These are phyloP conservation scores for Ammopiptanthus mongolicus DNA, from an alignment of 306 rosid genomes.

Conservation along the genomic window DNA sequence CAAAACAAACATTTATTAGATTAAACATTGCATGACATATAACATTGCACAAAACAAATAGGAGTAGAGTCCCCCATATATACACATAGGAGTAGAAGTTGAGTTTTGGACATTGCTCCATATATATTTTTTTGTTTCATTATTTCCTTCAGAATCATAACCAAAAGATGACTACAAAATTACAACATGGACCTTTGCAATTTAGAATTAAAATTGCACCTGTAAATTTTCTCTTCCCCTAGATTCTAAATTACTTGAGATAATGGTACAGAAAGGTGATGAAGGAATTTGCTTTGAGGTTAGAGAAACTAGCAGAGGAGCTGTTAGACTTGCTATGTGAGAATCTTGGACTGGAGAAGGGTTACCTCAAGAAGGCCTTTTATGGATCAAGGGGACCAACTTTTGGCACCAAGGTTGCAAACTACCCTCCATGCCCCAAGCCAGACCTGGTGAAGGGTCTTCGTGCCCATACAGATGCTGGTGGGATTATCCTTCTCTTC, in stretches of 20 bases:
- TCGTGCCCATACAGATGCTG: slow-evolving; percentile 91
- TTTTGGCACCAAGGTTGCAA: slow-evolving; percentile 87
- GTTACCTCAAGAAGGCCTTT: slow-evolving; percentile 70
- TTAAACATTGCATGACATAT: slow-evolving; percentile 19
- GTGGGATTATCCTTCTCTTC: slow-evolving; percentile 81
- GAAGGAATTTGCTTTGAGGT: slow-evolving; percentile 68
- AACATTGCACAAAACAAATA: background rate
- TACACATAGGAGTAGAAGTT: too few species aligned
- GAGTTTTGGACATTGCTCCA: background rate
- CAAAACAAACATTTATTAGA: background rate
- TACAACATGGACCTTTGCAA: background rate
- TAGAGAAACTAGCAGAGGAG: slow-evolving; percentile 71
- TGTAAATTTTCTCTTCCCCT: background rate
- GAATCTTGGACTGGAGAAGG: slow-evolving; percentile 80
- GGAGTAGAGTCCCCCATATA: too few species aligned
- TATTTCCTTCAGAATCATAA: background rate
- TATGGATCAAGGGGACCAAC: slow-evolving; percentile 80
- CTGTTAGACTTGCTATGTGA: slow-evolving; percentile 79
- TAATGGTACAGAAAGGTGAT: slow-evolving; percentile 46
- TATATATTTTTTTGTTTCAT: background rate
- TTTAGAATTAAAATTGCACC: background rate
- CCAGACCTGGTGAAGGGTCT: slow-evolving; percentile 89
- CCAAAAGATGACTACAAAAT: background rate
- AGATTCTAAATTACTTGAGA: slow-evolving; percentile 1
- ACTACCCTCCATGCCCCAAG: slow-evolving; percentile 85